Conservation (phyloP, 345 rosid species). For the Heritiera littoralis region DNA sequence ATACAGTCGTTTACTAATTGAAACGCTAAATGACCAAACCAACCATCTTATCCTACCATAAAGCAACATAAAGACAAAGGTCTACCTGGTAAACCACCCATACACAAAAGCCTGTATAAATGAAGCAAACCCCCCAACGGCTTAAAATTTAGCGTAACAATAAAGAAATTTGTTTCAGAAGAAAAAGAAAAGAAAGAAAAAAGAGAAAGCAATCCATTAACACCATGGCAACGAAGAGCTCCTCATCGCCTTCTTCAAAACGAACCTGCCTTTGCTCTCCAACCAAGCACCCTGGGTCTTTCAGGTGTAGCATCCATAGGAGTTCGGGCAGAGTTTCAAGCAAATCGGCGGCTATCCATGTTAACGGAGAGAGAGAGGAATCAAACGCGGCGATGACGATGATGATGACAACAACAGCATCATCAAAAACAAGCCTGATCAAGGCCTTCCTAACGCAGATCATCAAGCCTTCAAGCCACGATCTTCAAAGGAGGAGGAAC, state of each 20-base stretch:
- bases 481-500: constrained; percentile 39
- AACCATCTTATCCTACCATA: not conserved
- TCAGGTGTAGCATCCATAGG: constrained; percentile 37
- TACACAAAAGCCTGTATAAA: too few relatives aligned
- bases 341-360: not conserved
- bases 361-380: not conserved
- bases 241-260: constrained; percentile 5
- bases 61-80: not conserved
- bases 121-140: too few relatives aligned
- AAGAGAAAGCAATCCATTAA: not conserved
- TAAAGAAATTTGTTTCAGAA: not conserved
- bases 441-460: constrained; percentile 31
- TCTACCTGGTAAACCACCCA: not conserved
- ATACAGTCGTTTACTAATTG: not conserved
- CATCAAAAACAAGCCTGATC: constrained; percentile 14
- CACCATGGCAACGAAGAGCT: constrained; percentile 24
- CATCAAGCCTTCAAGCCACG: constrained; percentile 40
- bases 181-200: not conserved
- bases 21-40: not conserved
- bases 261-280: constrained; percentile 40
- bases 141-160: not conserved
- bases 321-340: not conserved
- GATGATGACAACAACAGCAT: not conserved
- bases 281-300: constrained; percentile 39
- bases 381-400: not conserved